phyloP scores from a whole-genome alignment of 768 basidiomycete species.

The Flagelloscypha sp. region DNA sequence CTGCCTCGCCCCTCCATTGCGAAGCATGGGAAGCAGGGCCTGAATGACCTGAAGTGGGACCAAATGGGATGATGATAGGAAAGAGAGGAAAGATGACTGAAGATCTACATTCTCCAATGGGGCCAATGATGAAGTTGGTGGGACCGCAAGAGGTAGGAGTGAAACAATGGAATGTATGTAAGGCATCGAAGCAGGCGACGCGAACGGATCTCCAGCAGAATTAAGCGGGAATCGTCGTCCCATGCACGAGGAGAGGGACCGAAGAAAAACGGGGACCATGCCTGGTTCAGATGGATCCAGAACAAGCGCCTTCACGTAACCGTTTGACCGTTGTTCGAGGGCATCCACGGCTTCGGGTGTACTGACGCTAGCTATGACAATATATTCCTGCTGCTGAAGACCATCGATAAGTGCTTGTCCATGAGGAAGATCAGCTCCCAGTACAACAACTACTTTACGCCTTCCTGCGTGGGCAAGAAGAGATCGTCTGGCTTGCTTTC shows the following conservation, averaged over 20 bases:
- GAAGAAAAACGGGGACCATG: conserved; percentile 66
- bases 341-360: conserved; percentile 55
- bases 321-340: conserved; percentile 59
- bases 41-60: conserved; percentile 73
- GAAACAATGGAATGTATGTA: conserved; percentile 76
- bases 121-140: conserved; percentile 31
- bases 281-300: conserved; percentile 75
- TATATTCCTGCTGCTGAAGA: conserved; percentile 72
- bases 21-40: conserved; percentile 66
- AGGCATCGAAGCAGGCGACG: conserved; percentile 52
- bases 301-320: conserved; percentile 75
- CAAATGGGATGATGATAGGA: conserved; percentile 67
- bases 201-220: conserved; percentile 73
- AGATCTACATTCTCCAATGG: conserved; percentile 69
- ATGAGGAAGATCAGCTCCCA: conserved; percentile 71
- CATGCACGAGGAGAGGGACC: conserved; percentile 72
- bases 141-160: conserved; percentile 49
- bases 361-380: conserved; percentile 74
- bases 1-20: conserved; percentile 47
- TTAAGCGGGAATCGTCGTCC: conserved; percentile 78
- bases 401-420: conserved; percentile 66
- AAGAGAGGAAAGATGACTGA: conserved; percentile 54
- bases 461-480: conserved; percentile 14
- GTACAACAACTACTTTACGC: conserved; percentile 61
- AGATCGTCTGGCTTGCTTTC: conserved; percentile 15